Percentiles rank a stretch among this genome's conserved stretches.
These are phyloP conservation scores for Escovopsis sp. DNA, from an alignment of 2,329 filamentous ascomycete species.

Conservation along the genomic window DNA sequence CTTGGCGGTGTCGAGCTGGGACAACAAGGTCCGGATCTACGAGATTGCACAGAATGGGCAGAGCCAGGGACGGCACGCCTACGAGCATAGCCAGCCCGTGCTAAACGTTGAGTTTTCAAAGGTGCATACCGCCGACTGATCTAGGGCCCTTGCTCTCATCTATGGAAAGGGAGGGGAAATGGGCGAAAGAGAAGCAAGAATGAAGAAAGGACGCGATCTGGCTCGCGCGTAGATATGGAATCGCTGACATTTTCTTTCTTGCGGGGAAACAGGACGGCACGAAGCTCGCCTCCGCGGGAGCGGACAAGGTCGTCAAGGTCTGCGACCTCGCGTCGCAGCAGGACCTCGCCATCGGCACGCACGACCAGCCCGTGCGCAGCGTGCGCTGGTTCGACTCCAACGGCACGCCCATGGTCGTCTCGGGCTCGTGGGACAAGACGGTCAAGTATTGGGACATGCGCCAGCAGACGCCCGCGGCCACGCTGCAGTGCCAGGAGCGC, in stretches of 20 bases:
- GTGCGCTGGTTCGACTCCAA: constrained; percentile 63
- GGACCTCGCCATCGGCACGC: constrained; percentile 61
- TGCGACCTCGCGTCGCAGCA: constrained; percentile 62
- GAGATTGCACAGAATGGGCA: constrained; percentile 66
- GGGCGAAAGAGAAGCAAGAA: constrained; percentile 17
- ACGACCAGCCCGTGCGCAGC: constrained; percentile 68
- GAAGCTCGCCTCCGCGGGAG: constrained; percentile 74
- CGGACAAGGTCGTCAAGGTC: constrained; percentile 80
- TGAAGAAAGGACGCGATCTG: background rate
- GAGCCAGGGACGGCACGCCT: constrained; percentile 71
- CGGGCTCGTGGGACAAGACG: constrained; percentile 84
- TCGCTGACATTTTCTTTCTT: background rate
- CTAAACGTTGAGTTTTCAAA: constrained; percentile 77
- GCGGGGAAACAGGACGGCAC: constrained; percentile 56
- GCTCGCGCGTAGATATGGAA: background rate
- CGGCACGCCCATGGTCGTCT: constrained; percentile 69
- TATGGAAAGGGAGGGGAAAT: too few species aligned
- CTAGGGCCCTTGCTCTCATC: too few species aligned
- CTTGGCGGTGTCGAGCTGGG: constrained; percentile 85
- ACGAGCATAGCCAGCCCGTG: constrained; percentile 75
- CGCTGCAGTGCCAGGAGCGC: constrained; percentile 55
- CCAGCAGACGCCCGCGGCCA: constrained; percentile 46
- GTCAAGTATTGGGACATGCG: constrained; percentile 82
- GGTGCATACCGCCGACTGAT: too few species aligned
- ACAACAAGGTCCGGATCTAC: constrained; percentile 95